Base-by-base conservation (phyloP, 1,284 basidiomycete genomes). In the Athelia psychrophila region DNA sequence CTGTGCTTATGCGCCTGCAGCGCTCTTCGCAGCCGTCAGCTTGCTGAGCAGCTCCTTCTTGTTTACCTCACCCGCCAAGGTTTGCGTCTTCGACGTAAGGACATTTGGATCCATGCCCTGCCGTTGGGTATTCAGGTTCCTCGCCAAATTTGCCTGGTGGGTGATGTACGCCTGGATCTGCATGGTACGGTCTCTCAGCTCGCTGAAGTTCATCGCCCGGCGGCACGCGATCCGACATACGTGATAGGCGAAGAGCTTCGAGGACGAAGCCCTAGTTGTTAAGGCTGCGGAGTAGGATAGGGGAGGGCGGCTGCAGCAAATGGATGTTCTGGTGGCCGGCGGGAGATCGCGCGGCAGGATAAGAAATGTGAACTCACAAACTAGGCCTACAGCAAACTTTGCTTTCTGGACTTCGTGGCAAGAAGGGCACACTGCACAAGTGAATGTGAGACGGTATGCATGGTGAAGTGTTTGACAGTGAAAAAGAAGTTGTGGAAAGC, bases 211-310 rank as follows among this genome's bases (percentile, higher is more conserved):
- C 42, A 58, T 32, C 18, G 52, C 47, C 15, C 53, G 56, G 15
- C 52, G 45, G 44, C 19, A 23, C n/a, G 47, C 44, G 13, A 19
- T 83, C 85, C 10, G 88, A 88, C 1, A 88, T 91, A 49, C 84
- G 78, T 16, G 88, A 91, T 23, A 86, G 83, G 48, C 84, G 76
- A 23, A 91, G 75, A 8, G 91, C 86, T 65, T 91, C 86, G 63
- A 88, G 85, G 16, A 91, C 86, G 56, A 91, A 91, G 3, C 77
- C 74, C 59, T 79, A 80, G 64, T 42, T 42, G 56, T 61, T 67
- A 15, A 54, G 57, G 3, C 57, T 57, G 47, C n/a, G n/a, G n/a
- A 44, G 50, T 61, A 66, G 54, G 64, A 54, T 8, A 61, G 42
- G n/a, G 71, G 73, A 19, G 27, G 13, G 27, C 27, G 5, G 55